Percentiles rank a stretch among this genome's conserved stretches.
These are phyloP conservation scores for Globisporangium camurandrum DNA, from an alignment of 352 stramenopile species.

Conservation along the genomic window DNA sequence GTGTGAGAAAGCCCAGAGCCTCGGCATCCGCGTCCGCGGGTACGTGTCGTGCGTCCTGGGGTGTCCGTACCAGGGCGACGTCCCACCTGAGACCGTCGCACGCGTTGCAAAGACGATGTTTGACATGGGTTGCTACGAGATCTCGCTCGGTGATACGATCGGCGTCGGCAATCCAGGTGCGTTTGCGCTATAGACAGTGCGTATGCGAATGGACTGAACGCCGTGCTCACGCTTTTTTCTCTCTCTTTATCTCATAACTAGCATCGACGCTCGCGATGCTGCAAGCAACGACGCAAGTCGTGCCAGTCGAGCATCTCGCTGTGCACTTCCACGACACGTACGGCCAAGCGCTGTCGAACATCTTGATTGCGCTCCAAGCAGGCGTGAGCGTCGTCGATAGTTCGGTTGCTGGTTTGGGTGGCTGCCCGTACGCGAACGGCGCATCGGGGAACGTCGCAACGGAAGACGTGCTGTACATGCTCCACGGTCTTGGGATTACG, in stretches of 20 bases:
- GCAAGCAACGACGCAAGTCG: constrained; percentile 56
- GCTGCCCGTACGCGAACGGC: constrained; percentile 94
- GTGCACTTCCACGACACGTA: constrained; percentile 98
- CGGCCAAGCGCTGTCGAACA: constrained; percentile 94
- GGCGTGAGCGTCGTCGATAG: constrained; percentile 92
- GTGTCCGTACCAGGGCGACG: constrained; percentile 92
- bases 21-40: constrained; percentile 87
- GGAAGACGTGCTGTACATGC: constrained; percentile 97
- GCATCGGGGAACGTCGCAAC: constrained; percentile 96
- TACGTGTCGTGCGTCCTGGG: constrained; percentile 94
- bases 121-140: constrained; percentile 94
- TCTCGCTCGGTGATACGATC: constrained; percentile 93
- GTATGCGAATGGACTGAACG: neutral
- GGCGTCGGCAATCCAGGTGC: constrained; percentile 86
- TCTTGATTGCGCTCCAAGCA: constrained; percentile 86
- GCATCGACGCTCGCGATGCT: constrained; percentile 82
- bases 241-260: constrained; percentile 12
- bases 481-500: constrained; percentile 91
- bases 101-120: constrained; percentile 76
- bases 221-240: neutral
- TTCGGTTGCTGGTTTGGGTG: constrained; percentile 92
- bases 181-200: neutral
- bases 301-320: constrained; percentile 84
- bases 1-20: constrained; percentile 64
- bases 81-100: constrained; percentile 81